phyloP scores from a whole-genome alignment of 2,329 filamentous ascomycete species.

The Pseudogymnoascus sp. region DNA sequence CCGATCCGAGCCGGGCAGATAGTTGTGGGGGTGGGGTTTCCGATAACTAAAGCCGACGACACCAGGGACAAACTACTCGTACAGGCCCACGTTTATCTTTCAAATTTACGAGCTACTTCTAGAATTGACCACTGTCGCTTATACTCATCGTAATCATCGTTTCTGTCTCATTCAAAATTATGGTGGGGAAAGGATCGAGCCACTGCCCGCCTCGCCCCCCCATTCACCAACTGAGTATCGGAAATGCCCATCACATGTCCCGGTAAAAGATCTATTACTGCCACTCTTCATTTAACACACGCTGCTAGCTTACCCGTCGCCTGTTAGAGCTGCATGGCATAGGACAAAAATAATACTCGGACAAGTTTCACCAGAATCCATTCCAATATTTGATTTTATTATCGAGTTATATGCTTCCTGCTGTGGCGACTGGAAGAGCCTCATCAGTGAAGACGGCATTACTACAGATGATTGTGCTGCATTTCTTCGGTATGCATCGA shows the following conservation, averaged over 20 bases:
- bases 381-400: constrained; percentile 51
- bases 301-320: not conserved
- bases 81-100: not conserved
- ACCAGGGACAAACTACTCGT: not conserved
- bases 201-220: constrained; percentile 29
- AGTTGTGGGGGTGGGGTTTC: not conserved
- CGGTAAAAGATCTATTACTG: constrained; percentile 18
- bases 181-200: not conserved
- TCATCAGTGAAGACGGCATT: constrained; percentile 35
- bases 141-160: not conserved
- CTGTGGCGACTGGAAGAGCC: constrained; percentile 41
- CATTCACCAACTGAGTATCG: constrained; percentile 25
- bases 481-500: constrained; percentile 47
- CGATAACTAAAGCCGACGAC: not conserved
- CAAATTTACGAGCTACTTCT: not conserved
- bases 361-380: constrained; percentile 51
- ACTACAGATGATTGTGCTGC: constrained; percentile 21
- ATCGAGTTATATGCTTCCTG: constrained; percentile 42
- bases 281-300: constrained; percentile 1
- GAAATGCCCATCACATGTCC: constrained; percentile 46
- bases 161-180: not conserved
- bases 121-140: not conserved
- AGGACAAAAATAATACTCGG: constrained; percentile 47
- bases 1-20: not conserved
- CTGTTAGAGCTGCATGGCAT: constrained; percentile 41